A percentile compares a stretch with the other conserved stretches of the same genome.
These are phyloP conservation scores for Fonsecaea nubica DNA, from an alignment of 2,329 filamentous ascomycete genomes.

Conservation along the genomic window DNA sequence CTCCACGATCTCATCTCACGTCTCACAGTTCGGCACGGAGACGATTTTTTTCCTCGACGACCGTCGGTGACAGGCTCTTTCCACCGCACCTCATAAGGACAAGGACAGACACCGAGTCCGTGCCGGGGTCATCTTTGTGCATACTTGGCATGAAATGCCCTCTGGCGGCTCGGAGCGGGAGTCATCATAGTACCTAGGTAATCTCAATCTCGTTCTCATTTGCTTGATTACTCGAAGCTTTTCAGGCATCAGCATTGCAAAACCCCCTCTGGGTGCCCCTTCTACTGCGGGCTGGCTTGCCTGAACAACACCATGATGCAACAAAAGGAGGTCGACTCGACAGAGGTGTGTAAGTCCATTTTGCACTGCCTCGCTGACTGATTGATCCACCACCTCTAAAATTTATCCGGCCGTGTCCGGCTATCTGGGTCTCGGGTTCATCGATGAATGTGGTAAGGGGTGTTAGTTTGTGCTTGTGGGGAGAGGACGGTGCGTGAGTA, in stretches of 20 bases:
- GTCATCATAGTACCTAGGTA: background rate
- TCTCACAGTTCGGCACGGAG: slow-evolving; percentile 8
- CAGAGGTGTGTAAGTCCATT: background rate
- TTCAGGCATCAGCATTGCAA: background rate
- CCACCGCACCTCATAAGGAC: no score
- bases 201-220: background rate
- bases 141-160: background rate
- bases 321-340: background rate
- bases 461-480: background rate
- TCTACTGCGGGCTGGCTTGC: background rate
- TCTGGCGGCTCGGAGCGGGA: slow-evolving; percentile 3
- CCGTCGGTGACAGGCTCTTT: background rate
- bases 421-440: background rate
- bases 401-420: slow-evolving; percentile 16
- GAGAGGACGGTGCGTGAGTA: no score
- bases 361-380: slow-evolving; percentile 21
- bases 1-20: no score
- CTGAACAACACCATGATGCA: background rate
- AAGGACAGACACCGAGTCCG: background rate
- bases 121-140: background rate
- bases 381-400: slow-evolving; percentile 13
- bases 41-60: background rate
- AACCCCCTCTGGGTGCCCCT: no score
- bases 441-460: background rate
- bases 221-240: no score